These are phyloP conservation scores for Amanita polypyramis DNA, from an alignment of 768 basidiomycete species.

Conservation along the genomic window DNA sequence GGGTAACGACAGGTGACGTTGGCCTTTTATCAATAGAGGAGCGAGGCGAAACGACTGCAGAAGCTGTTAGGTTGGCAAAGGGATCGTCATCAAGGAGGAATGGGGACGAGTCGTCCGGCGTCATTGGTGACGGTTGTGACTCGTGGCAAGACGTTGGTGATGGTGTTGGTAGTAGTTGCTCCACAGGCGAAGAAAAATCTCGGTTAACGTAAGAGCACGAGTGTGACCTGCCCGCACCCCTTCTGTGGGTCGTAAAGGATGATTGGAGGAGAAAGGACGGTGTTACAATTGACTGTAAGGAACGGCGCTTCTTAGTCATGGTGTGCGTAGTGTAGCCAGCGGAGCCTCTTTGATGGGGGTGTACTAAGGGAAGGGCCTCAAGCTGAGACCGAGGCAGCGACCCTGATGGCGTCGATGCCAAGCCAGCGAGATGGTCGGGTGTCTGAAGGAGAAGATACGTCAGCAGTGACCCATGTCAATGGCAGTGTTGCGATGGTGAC, in stretches of 20 bases:
- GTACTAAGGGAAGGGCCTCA: background rate
- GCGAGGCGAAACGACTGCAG: constrained; percentile 11
- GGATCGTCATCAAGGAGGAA: constrained; percentile 9
- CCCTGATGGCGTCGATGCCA: background rate
- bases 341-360: background rate
- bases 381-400: background rate
- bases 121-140: background rate
- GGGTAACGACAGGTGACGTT: constrained; percentile 25
- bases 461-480: background rate
- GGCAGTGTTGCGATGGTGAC: too few species aligned
- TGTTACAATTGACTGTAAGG: background rate
- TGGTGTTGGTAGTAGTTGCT: too few species aligned
- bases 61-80: constrained; percentile 3
- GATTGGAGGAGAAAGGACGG: constrained; percentile 3
- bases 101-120: background rate
- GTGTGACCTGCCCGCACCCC: background rate
- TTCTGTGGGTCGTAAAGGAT: background rate
- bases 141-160: background rate
- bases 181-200: too few species aligned
- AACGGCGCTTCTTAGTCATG: constrained; percentile 6
- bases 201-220: background rate
- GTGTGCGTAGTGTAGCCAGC: background rate
- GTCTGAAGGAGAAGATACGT: background rate
- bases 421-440: background rate
- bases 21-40: background rate